Conservation (phyloP, 2,329 filamentous ascomycete species). For the Penicillium nordicum region DNA sequence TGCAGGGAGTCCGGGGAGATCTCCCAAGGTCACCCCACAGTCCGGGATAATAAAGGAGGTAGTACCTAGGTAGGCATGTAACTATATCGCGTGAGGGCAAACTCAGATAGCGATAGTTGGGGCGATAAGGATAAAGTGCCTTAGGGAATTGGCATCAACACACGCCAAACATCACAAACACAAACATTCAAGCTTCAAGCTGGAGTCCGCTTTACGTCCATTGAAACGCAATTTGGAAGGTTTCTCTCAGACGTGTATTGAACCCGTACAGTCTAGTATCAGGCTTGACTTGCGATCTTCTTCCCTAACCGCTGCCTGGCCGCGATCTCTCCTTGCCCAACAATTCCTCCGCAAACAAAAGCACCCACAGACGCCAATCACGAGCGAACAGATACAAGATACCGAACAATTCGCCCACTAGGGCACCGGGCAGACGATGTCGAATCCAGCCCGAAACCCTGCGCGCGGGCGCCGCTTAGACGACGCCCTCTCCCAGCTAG, state of each 20-base stretch:
- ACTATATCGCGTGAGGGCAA: not conserved
- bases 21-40: too few species aligned
- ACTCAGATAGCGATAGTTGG: slow-evolving; percentile 5
- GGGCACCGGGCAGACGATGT: slow-evolving; percentile 16
- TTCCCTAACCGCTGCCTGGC: not conserved
- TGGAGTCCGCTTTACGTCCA: not conserved
- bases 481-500: slow-evolving; percentile 43
- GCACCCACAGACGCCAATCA: not conserved
- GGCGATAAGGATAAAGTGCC: not conserved
- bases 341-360: not conserved
- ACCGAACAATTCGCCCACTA: slow-evolving; percentile 7
- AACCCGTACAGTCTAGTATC: not conserved
- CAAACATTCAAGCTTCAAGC: slow-evolving; percentile 8
- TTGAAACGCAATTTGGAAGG: not conserved
- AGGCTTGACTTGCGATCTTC: not conserved
- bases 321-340: not conserved
- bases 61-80: too few species aligned
- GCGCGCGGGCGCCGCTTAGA: slow-evolving; percentile 42
- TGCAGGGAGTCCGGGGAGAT: too few species aligned
- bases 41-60: too few species aligned
- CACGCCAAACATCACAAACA: slow-evolving; percentile 11
- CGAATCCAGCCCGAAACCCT: slow-evolving; percentile 33
- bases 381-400: not conserved
- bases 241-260: not conserved
- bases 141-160: not conserved